A percentile compares a stretch with the other conserved stretches of the same genome.
These are phyloP conservation scores for Vitis hybrid DNA, from an alignment of 177 flowering plant genomes.

Conservation along the genomic window DNA sequence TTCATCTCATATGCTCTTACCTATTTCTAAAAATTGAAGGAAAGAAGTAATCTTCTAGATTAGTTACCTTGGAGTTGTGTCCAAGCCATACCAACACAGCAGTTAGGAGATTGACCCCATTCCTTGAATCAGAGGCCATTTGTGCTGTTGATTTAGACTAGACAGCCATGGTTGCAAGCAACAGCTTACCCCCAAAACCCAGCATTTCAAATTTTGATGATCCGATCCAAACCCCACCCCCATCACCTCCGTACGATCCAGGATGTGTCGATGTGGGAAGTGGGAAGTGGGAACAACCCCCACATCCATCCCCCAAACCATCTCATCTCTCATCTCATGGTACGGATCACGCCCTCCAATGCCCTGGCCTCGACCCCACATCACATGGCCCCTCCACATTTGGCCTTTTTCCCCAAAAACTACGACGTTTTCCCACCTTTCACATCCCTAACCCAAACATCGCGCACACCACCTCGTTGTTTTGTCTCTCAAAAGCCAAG, in stretches of 20 bases:
- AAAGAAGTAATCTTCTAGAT: too few species aligned
- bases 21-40: too few species aligned
- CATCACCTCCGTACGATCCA: background rate
- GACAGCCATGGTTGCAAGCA: background rate
- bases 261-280: background rate
- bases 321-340: background rate
- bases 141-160: background rate
- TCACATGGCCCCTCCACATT: slow-evolving; percentile 5
- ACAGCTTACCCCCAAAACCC: too few species aligned
- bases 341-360: background rate
- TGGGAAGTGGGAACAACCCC: too few species aligned
- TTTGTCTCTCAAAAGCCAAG: slow-evolving; percentile 40
- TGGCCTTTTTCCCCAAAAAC: background rate
- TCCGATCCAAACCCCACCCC: background rate
- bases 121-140: too few species aligned
- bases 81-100: too few species aligned
- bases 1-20: too few species aligned
- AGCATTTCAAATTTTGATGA: background rate
- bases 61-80: too few species aligned
- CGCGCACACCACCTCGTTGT: slow-evolving; percentile 31
- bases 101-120: too few species aligned
- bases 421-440: background rate
- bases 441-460: background rate
- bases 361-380: background rate
- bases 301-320: background rate